A percentile compares a stretch with the other conserved stretches of the same genome.
phyloP scores from a whole-genome alignment of 2,329 filamentous ascomycete species.

The Diatrype stigma region DNA sequence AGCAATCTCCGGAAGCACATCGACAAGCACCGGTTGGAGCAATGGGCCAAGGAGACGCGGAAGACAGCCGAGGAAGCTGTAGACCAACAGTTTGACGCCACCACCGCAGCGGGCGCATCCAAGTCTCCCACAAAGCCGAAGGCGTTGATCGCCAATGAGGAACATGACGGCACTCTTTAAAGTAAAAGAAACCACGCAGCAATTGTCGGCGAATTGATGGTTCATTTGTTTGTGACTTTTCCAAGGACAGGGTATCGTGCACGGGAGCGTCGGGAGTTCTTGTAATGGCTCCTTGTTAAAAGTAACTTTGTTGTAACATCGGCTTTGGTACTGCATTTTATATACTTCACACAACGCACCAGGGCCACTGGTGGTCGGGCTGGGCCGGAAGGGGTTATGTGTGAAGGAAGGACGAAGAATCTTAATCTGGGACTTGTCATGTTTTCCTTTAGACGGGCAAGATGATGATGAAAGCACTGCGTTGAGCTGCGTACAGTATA shows the following conservation, averaged over 20 bases:
- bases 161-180: neutral
- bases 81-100: conserved; percentile 22
- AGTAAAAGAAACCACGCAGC: neutral
- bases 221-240: neutral
- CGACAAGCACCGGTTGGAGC: conserved; percentile 62
- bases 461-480: no score
- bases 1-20: conserved; percentile 59
- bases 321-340: neutral
- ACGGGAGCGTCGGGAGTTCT: neutral
- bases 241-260: neutral
- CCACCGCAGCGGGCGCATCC: conserved; percentile 17
- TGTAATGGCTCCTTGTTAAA: neutral
- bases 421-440: no score
- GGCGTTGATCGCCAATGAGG: neutral
- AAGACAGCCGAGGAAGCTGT: conserved; percentile 26
- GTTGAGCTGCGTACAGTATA: no score
- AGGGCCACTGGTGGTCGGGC: no score
- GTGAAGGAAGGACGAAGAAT: no score
- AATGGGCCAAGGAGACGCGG: conserved; percentile 51
- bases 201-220: neutral
- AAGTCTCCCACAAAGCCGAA: conserved; percentile 7
- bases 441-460: no score
- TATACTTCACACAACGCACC: no score
- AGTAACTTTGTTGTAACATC: neutral
- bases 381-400: neutral